phyloP scores from a whole-genome alignment of 108 stramenopile species.

The Cyclotella distinguenda region DNA sequence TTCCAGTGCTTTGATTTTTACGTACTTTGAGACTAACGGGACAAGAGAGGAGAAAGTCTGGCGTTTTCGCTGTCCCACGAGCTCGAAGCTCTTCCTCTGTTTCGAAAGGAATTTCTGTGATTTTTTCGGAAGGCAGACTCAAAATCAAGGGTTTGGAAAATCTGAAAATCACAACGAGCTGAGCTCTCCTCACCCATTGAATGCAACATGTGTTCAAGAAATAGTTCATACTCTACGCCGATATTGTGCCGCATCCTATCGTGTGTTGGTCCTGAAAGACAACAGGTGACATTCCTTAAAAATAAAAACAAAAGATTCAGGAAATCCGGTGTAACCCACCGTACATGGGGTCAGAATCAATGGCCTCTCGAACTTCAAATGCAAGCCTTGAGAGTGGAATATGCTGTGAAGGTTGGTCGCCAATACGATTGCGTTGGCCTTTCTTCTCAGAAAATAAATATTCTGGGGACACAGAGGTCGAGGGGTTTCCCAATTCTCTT shows the following conservation, averaged over 20 bases:
- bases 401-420: background rate
- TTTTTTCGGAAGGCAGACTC: background rate
- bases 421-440: constrained; percentile 1
- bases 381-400: constrained; percentile 56
- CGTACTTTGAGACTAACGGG: constrained; percentile 51
- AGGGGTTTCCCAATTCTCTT: constrained; percentile 35
- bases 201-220: constrained; percentile 58
- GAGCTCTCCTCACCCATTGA: constrained; percentile 52
- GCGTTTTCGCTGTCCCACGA: constrained; percentile 71
- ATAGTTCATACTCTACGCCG: constrained; percentile 77
- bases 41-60: constrained; percentile 69
- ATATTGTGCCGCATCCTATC: constrained; percentile 62
- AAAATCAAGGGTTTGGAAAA: background rate
- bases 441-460: constrained; percentile 56
- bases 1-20: constrained; percentile 1
- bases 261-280: constrained; percentile 43
- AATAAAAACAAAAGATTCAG: background rate
- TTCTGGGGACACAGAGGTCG: constrained; percentile 42
- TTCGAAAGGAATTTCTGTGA: constrained; percentile 73
- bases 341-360: constrained; percentile 74
- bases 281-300: background rate
- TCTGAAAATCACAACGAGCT: background rate
- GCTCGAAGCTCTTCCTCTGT: constrained; percentile 74
- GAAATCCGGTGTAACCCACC: constrained; percentile 30
- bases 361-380: constrained; percentile 60